phyloP scores from a whole-genome alignment of 2,329 filamentous ascomycete species.

The Pseudocercospora vitis region DNA sequence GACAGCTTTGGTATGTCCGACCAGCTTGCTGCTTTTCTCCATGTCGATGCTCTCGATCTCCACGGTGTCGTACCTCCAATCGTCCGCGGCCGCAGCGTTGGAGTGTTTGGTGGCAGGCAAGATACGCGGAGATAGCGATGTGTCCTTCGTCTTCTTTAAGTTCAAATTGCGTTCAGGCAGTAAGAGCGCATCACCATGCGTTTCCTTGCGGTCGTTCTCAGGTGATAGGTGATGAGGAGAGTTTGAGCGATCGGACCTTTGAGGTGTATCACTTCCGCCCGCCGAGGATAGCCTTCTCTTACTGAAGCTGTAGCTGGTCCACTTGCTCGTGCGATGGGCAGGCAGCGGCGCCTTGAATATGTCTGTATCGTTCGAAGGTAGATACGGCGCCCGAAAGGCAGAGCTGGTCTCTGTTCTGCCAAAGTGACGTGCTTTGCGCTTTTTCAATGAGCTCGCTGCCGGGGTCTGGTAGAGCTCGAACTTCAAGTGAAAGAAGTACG shows the following conservation, averaged over 20 bases:
- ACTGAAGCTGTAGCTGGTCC: slow-evolving; percentile 32
- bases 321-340: slow-evolving; percentile 43
- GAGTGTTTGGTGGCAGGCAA: slow-evolving; percentile 39
- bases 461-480: slow-evolving; percentile 57
- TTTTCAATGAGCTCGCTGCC: slow-evolving; percentile 19
- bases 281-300: slow-evolving; percentile 16
- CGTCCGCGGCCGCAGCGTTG: slow-evolving; percentile 55
- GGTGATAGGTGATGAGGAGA: slow-evolving; percentile 21
- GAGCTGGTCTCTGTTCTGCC: slow-evolving; percentile 9
- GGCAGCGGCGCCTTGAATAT: slow-evolving; percentile 50
- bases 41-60: slow-evolving; percentile 80
- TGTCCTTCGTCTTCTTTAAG: slow-evolving; percentile 36
- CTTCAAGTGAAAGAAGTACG: slow-evolving; percentile 57
- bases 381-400: slow-evolving; percentile 30
- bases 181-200: slow-evolving; percentile 39
- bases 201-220: slow-evolving; percentile 27
- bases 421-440: slow-evolving; percentile 14
- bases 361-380: slow-evolving; percentile 45
- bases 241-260: slow-evolving; percentile 17
- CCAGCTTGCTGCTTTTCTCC: slow-evolving; percentile 41
- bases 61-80: slow-evolving; percentile 82
- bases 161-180: slow-evolving; percentile 39
- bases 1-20: slow-evolving; percentile 71
- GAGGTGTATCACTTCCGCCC: slow-evolving; percentile 12
- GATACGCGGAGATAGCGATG: slow-evolving; percentile 37